Evolutionary conservation across 2,329 filamentous ascomycete species (phyloP), one percentile per base, ranked within the genome.

Genomic region (Aspergillus sp.): DNA sequence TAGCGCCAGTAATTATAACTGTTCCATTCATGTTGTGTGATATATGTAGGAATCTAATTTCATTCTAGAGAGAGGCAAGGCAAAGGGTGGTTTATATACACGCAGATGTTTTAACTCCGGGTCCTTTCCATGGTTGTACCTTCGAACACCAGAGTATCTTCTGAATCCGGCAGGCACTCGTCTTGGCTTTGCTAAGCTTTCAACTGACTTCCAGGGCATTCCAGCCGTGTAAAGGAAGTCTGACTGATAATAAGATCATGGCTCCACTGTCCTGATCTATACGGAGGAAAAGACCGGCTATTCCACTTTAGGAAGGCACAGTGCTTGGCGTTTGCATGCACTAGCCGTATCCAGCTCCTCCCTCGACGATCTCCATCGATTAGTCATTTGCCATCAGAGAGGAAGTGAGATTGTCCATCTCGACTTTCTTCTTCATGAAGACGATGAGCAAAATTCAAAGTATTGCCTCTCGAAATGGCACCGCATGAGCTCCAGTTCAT

Each of bases 1-100:
- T 72, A 23, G 69, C 70, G 33, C 69, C 70, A 2, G 70, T 71
- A 11, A 72, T 61, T 31, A 72, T 40, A 17, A 70, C 62, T 31
- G 68, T 68, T 23, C 65, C 67, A 21, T 37, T 11, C 66, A 66
- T 68, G 2, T 23, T 37, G 21, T 2, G 37, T 4, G 27, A 25
- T 21, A 21, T 17, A n/a, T n/a, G 4, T 41, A 21, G 12, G 14
- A 33, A 45, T 41, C 8, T 2, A 41, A 44, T 43, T 43, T 7
- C 25, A 37, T 21, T 11, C 14, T 6, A 15, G 19, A 3, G 11
- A 14, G 2, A 17, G 15, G 39, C 12, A 37, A 9, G 12, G 4
- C 2, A 14, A 15, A 15, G 33, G 12, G 4, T 12, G 11, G 11
- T 11, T 37, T 37, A 37, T 37, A 37, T 27, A 27, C 7, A 8